Percentiles rank a stretch among this genome's conserved stretches.
These are phyloP conservation scores for Psilocybe mexicana DNA, from an alignment of 1,284 basidiomycete species.

Conservation along the genomic window DNA sequence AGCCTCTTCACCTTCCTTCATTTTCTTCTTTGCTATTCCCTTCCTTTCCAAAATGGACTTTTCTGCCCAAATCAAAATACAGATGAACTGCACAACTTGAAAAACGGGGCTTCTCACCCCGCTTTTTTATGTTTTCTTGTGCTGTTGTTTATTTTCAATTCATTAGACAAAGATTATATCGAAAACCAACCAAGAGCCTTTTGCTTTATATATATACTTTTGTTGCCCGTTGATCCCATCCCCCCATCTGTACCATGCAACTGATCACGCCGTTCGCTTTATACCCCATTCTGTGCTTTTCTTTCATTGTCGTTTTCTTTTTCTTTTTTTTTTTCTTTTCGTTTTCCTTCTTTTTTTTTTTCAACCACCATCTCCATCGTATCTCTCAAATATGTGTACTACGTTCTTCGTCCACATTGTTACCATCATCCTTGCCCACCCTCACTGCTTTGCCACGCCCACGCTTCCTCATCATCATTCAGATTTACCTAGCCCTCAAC, in stretches of 20 bases:
- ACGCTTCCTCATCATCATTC: not conserved
- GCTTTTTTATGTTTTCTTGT: not conserved
- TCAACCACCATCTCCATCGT: not conserved
- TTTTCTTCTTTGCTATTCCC: not conserved
- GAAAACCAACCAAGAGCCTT: conserved; percentile 11
- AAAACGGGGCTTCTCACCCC: not conserved
- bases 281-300: not conserved
- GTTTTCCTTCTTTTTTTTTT: not conserved
- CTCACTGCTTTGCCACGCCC: not conserved
- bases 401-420: conserved; percentile 4
- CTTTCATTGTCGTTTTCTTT: conserved; percentile 2
- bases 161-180: conserved; percentile 10
- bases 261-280: not conserved
- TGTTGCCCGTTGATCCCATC: not conserved
- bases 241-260: not conserved
- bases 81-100: not conserved
- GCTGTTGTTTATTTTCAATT: not conserved
- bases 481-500: no score
- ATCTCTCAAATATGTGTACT: not conserved
- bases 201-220: not conserved
- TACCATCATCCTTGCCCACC: not conserved
- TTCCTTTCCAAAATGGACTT: not conserved
- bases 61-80: not conserved
- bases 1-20: not conserved
- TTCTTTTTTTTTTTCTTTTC: not conserved